Evolutionary conservation across 1,284 basidiomycete genomes (phyloP).

Genomic region (Apiotrichum veenhuisii): DNA sequence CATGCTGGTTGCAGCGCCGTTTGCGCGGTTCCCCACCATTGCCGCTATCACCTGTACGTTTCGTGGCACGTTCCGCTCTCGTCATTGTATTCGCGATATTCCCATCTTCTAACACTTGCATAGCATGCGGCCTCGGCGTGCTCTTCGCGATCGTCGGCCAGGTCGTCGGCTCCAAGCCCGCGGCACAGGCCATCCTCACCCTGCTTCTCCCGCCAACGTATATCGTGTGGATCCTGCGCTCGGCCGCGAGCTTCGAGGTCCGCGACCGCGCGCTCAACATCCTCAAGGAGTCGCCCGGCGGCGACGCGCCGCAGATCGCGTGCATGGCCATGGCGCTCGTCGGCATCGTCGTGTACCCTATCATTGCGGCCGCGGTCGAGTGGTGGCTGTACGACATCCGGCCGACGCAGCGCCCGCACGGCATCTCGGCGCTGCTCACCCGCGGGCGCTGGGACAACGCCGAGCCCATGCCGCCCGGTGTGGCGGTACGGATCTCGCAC

Average conservation of each 20-base stretch:
- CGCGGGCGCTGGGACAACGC: neutral
- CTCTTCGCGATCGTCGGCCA: constrained; percentile 67
- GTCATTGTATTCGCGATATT: neutral
- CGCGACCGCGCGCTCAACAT: constrained; percentile 56
- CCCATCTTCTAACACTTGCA: neutral
- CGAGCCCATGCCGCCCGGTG: constrained; percentile 7
- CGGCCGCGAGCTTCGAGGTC: constrained; percentile 64
- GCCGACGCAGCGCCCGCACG: constrained; percentile 12
- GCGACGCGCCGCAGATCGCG: constrained; percentile 58
- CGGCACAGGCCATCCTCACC: constrained; percentile 58
- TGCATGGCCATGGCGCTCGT: constrained; percentile 63
- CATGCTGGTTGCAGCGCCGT: constrained; percentile 30
- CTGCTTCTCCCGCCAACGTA: constrained; percentile 70
- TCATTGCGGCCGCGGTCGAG: constrained; percentile 60
- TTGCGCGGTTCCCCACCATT: constrained; percentile 26
- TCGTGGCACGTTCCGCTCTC: neutral
- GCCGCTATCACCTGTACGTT: constrained; percentile 31
- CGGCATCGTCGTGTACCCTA: constrained; percentile 67
- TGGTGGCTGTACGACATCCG: constrained; percentile 58
- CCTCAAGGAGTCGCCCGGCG: constrained; percentile 59
- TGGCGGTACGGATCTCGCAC: constrained; percentile 26
- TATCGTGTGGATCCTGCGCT: constrained; percentile 67
- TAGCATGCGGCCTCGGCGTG: constrained; percentile 63
- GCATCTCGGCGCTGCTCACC: neutral
- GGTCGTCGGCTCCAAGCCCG: constrained; percentile 55